A percentile compares a stretch with the other conserved stretches of the same genome.
Conservation (phyloP, 1,139 yeast species). For the Tardiomyces blankii region DNA sequence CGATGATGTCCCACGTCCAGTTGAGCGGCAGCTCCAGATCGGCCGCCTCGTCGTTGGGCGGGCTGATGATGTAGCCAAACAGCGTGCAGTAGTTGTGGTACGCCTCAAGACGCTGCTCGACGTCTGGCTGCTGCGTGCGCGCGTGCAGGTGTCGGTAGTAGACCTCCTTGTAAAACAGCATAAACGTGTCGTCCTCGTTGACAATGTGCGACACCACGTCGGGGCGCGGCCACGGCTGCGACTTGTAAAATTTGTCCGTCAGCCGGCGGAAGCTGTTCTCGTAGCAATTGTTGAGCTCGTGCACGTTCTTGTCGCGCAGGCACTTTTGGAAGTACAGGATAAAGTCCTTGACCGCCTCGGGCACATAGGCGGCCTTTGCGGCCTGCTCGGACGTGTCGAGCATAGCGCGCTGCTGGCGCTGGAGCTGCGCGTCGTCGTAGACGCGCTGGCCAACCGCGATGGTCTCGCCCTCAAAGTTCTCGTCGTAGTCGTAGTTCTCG, state of each 20-base stretch:
- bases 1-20: constrained; percentile 43
- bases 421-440: constrained; percentile 24
- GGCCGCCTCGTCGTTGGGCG: constrained; percentile 28
- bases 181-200: constrained; percentile 32
- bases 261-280: constrained; percentile 35
- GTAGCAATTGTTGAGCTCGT: constrained; percentile 34
- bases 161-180: constrained; percentile 36
- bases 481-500: constrained; percentile 16
- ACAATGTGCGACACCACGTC: constrained; percentile 34
- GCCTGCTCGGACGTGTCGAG: constrained; percentile 13
- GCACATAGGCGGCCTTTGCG: constrained; percentile 21
- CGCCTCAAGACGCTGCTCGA: constrained; percentile 35
- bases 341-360: constrained; percentile 35
- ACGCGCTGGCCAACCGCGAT: constrained; percentile 22
- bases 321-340: constrained; percentile 34
- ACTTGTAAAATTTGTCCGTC: constrained; percentile 35
- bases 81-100: constrained; percentile 39
- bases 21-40: constrained; percentile 35
- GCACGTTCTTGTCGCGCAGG: constrained; percentile 31
- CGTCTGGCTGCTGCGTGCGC: constrained; percentile 28
- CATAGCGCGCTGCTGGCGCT: constrained; percentile 23
- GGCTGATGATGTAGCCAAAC: constrained; percentile 34
- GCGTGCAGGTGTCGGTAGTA: constrained; percentile 40
- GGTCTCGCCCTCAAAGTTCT: constrained; percentile 14
- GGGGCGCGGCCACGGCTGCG: constrained; percentile 37